phyloP scores from a whole-genome alignment of 495 filamentous ascomycete species.

The Hyaloscypha hepaticicola region DNA sequence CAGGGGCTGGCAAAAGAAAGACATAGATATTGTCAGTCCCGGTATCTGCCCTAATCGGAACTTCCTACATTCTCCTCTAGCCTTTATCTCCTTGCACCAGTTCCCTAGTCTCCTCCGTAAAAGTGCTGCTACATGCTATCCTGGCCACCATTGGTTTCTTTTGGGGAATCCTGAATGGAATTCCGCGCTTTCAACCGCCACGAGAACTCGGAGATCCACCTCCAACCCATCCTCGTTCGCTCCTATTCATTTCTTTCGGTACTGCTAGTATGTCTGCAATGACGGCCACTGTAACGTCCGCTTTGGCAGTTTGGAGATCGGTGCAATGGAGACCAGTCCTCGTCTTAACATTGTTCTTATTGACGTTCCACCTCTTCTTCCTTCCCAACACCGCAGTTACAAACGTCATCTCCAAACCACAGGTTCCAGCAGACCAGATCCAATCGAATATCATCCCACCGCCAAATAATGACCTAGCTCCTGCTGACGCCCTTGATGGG shows the following conservation, averaged over 20 bases:
- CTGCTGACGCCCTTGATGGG: not conserved
- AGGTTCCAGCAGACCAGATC: not conserved
- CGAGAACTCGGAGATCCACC: not conserved
- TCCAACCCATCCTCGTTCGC: not conserved
- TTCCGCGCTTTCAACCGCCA: not conserved
- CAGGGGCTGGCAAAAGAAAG: too few species aligned
- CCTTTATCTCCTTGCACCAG: too few species aligned
- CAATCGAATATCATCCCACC: not conserved
- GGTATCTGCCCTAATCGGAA: too few species aligned
- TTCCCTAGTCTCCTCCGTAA: too few species aligned
- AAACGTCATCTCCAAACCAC: not conserved
- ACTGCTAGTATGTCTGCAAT: not conserved
- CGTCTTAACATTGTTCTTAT: slow-evolving; percentile 1
- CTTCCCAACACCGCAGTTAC: not conserved
- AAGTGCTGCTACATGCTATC: not conserved
- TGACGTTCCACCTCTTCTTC: slow-evolving; percentile 3
- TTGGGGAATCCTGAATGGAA: not conserved
- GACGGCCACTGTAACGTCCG: not conserved
- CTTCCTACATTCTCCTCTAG: too few species aligned
- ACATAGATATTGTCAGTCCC: too few species aligned
- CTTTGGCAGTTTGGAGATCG: slow-evolving; percentile 4
- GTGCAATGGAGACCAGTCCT: slow-evolving; percentile 1
- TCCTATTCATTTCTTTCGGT: not conserved
- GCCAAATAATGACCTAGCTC: not conserved
- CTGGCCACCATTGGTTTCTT: not conserved